Base-by-base conservation (phyloP, 495 filamentous ascomycete species). In the Podospora bellae-mahoneyi region DNA sequence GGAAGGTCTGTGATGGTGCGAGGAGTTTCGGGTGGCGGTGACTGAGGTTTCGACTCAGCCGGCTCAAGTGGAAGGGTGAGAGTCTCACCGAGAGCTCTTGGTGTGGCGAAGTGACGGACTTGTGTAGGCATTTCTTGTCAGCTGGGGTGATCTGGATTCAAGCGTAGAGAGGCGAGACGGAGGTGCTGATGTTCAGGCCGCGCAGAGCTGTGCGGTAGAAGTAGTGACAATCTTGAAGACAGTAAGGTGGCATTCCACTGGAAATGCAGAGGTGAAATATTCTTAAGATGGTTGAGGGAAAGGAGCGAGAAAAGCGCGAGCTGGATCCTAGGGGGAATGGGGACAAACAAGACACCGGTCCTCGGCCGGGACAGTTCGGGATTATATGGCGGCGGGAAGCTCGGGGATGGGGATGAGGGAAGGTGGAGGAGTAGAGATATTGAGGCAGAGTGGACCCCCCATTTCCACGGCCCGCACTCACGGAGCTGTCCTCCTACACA, bases 201-300 rank as follows among this genome's bases (percentile, higher is more conserved):
- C 89, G 91, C 78, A 95, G 80, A 71, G 91, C 90, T 74, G 87
- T 94, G 83, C 91, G 90, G 84, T 91, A 93, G 84, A 96, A 96
- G 78, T 94, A 95, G 77, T 95, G 92, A 75, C 91, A 96, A 77
- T 96, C 91, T 84, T 95, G 90, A 60, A 90, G 83, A 78, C 82
- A 96, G 78, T 93, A 95, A 69, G 85, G 79, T 81, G 91, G 91
- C 91, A 94, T 95, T 77, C 79, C 80, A 82, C 78, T 80, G 65
- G 76, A 76, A 72, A 68, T 73, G 69, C 69, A 65, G 20, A 6
- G 39, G 23, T 6, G 39, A 65, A 56, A 32, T 59, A 58, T 44
- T 64, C 26, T 32, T 48, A 58, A 28, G 32, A 59, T 19, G 2
- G 55, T 20, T 27, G 27, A 10, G 7, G 9, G 18, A 67, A 68